Evolutionary conservation across 2,329 filamentous ascomycete genomes (phyloP).

Genomic region (Tolypocladium album): DNA sequence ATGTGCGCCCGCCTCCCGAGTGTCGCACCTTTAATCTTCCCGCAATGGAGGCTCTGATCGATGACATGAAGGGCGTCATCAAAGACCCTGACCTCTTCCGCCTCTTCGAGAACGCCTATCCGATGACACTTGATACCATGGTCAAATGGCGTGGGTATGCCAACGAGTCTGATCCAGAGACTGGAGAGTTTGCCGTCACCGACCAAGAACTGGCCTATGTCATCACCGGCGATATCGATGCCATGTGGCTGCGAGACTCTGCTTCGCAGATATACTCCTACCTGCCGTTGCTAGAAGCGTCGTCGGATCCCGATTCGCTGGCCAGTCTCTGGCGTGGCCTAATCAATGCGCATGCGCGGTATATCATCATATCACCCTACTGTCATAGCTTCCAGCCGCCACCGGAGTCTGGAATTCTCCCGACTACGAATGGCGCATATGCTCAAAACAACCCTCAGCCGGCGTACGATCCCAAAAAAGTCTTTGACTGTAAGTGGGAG

Average conservation of each 20-base stretch:
- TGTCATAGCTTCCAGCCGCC: not conserved
- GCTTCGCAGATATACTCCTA: not conserved
- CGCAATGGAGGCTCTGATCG: not conserved
- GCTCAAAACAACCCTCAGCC: not conserved
- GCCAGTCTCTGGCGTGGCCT: not conserved
- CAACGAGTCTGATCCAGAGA: not conserved
- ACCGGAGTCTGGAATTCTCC: not conserved
- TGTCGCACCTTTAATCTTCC: not conserved
- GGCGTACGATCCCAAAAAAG: not conserved
- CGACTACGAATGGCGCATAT: not conserved
- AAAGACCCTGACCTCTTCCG: not conserved
- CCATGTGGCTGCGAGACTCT: not conserved
- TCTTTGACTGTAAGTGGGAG: not conserved
- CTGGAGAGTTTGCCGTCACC: not conserved
- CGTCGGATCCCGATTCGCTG: not conserved
- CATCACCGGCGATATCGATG: not conserved
- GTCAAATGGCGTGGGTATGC: not conserved
- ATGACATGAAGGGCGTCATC: not conserved
- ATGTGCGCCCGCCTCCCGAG: not conserved
- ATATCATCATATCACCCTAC: not conserved
- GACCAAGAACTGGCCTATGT: not conserved
- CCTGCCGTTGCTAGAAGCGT: not conserved
- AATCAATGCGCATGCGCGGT: not conserved
- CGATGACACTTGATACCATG: not conserved
- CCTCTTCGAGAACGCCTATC: not conserved